phyloP scores from a whole-genome alignment of 2,329 filamentous ascomycete species.

The Leptosphaerulina australis region DNA sequence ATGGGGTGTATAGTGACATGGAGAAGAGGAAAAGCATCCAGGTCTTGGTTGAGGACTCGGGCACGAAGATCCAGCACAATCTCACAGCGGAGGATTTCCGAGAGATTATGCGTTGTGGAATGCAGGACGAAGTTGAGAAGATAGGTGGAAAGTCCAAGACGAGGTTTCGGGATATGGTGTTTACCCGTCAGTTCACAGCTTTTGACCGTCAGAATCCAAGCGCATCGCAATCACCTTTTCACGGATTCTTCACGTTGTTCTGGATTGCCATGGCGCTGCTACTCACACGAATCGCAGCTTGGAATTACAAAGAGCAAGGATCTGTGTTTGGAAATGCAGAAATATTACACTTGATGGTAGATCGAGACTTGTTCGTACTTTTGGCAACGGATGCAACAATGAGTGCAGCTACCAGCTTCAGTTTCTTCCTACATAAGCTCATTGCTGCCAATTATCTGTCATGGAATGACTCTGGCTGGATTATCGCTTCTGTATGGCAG shows the following conservation, averaged over 20 bases:
- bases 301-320: conserved; percentile 72
- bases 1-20: conserved; percentile 9
- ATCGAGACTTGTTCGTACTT: conserved; percentile 58
- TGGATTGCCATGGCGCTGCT: conserved; percentile 73
- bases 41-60: conserved; percentile 55
- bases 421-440: conserved; percentile 68
- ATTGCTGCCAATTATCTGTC: conserved; percentile 65
- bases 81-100: conserved; percentile 58
- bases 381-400: conserved; percentile 71
- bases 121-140: conserved; percentile 51
- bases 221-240: conserved; percentile 71
- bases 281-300: conserved; percentile 68
- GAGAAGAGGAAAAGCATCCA: conserved; percentile 52
- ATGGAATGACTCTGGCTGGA: conserved; percentile 74
- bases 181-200: conserved; percentile 73
- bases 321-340: conserved; percentile 73
- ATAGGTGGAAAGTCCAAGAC: conserved; percentile 45
- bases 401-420: conserved; percentile 69
- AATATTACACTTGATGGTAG: conserved; percentile 72
- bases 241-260: conserved; percentile 80
- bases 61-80: conserved; percentile 54
- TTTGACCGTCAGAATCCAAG: conserved; percentile 75
- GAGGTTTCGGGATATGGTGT: conserved; percentile 65
- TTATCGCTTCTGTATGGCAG: conserved; percentile 78
- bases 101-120: conserved; percentile 52